Percentiles rank a stretch among this genome's conserved stretches.
Conservation (phyloP, 352 stramenopile genomes). For the Pythium utonaiense region DNA sequence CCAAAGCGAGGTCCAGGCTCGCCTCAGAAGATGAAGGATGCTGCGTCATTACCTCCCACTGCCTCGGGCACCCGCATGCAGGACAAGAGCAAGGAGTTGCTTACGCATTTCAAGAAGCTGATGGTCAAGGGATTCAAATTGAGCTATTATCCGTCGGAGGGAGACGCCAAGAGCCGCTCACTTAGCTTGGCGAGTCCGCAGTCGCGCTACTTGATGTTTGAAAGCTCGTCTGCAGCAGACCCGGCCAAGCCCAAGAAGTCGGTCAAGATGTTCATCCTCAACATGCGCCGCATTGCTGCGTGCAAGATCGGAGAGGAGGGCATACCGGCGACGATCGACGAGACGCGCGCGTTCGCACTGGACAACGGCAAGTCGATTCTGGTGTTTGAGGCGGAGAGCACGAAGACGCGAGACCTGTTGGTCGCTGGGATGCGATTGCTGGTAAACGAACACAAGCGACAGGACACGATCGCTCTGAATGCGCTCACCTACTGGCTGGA, state of each 20-base stretch:
- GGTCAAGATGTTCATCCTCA: constrained; percentile 52
- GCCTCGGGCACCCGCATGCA: constrained; percentile 17
- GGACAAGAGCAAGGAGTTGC: constrained; percentile 57
- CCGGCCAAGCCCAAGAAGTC: constrained; percentile 41
- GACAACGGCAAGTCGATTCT: constrained; percentile 62
- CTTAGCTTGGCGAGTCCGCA: constrained; percentile 36
- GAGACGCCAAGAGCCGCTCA: constrained; percentile 42
- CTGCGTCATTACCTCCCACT: no score
- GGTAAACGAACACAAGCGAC: constrained; percentile 50
- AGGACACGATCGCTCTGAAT: constrained; percentile 34
- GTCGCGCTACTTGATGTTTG: constrained; percentile 55
- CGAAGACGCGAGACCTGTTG: constrained; percentile 66
- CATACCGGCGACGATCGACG: constrained; percentile 11
- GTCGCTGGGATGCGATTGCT: constrained; percentile 61
- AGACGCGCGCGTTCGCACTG: constrained; percentile 39
- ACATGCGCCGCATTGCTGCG: constrained; percentile 45
- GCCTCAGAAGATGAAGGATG: no score
- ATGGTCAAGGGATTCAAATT: constrained; percentile 61
- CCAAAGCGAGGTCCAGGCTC: neutral
- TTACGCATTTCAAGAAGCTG: constrained; percentile 72
- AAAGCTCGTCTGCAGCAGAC: constrained; percentile 24
- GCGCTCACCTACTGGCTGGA: constrained; percentile 23
- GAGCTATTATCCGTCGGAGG: constrained; percentile 50
- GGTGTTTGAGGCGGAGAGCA: constrained; percentile 56
- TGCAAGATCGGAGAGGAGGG: neutral